Evolutionary conservation across 2,329 filamentous ascomycete genomes (phyloP).

Genomic region (Escovopsis weberi): DNA sequence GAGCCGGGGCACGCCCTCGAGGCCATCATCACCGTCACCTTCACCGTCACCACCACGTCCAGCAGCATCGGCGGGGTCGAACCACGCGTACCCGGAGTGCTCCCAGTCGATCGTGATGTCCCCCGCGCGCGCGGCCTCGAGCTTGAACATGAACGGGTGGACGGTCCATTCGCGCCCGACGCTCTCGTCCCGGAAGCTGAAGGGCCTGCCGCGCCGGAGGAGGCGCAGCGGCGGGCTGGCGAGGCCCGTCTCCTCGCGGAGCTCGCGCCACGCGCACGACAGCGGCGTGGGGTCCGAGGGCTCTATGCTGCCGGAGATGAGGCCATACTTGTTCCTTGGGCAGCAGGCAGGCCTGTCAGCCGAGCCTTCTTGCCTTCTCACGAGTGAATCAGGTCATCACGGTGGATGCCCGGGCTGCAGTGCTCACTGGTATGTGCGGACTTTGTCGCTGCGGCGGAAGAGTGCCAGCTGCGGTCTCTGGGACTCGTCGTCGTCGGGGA

Average conservation of each 20-base stretch:
- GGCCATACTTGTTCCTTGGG: conserved; percentile 39
- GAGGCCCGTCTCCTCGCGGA: conserved; percentile 47
- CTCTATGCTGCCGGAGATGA: conserved; percentile 48
- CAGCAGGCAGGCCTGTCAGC: neutral
- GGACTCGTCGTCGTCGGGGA: conserved; percentile 18
- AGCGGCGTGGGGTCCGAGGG: conserved; percentile 34
- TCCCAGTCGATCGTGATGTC: conserved; percentile 48
- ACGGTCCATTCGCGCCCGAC: conserved; percentile 46
- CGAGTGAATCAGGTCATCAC: too few relatives aligned
- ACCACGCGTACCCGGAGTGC: conserved; percentile 44
- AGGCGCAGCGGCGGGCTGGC: conserved; percentile 30
- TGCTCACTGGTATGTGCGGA: conserved; percentile 38
- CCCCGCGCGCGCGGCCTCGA: conserved; percentile 17
- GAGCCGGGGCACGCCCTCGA: conserved; percentile 42
- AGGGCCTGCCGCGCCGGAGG: conserved; percentile 43
- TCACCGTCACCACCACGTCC: too few relatives aligned
- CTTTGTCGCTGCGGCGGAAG: conserved; percentile 44
- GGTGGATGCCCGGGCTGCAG: too few relatives aligned
- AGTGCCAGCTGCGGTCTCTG: conserved; percentile 39
- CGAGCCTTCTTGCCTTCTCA: neutral
- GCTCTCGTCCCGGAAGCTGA: conserved; percentile 37
- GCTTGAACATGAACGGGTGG: conserved; percentile 44
- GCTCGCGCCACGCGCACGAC: conserved; percentile 45
- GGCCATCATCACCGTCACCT: conserved; percentile 17
- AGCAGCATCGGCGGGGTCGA: conserved; percentile 24